Conservation (phyloP, 441 rosid genomes). For the Raphanus hybrid region DNA sequence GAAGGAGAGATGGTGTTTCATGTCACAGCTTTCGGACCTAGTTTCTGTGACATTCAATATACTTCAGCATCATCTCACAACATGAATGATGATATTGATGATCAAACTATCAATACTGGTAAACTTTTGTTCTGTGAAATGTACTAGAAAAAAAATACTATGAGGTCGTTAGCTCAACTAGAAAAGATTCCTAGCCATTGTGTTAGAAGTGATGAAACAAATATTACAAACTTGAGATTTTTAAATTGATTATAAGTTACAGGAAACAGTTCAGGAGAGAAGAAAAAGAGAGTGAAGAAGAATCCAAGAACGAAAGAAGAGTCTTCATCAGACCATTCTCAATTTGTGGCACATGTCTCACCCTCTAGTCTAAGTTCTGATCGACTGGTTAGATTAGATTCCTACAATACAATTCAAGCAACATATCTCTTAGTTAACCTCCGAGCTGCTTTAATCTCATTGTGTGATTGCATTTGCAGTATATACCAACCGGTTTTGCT, state of each 20-base stretch:
- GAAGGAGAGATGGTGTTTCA: slow-evolving; percentile 35
- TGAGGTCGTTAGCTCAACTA: too few species aligned
- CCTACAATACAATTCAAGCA: not conserved
- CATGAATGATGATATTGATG: not conserved
- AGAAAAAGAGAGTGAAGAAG: slow-evolving; percentile 29
- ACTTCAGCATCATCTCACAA: slow-evolving; percentile 20
- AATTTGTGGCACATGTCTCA: slow-evolving; percentile 25
- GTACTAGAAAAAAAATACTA: too few species aligned
- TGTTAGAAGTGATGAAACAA: too few species aligned
- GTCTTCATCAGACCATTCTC: slow-evolving; percentile 17
- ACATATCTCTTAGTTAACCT: not conserved
- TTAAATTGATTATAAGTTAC: too few species aligned
- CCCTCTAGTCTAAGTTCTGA: not conserved
- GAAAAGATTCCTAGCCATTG: too few species aligned
- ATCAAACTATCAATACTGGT: slow-evolving; percentile 24
- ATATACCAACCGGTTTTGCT: slow-evolving; percentile 16
- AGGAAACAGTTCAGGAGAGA: not conserved
- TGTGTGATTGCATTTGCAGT: slow-evolving; percentile 8
- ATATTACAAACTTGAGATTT: too few species aligned
- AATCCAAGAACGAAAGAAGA: not conserved
- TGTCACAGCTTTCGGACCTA: slow-evolving; percentile 35
- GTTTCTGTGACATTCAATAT: slow-evolving; percentile 31
- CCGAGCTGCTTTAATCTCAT: too few species aligned
- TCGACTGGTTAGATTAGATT: slow-evolving; percentile 27
- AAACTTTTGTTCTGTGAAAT: not conserved